Evolutionary conservation across 163 green algal species (phyloP), one percentile per base, ranked within the genome.

Genomic region (Scenedesmus sp.): DNA sequence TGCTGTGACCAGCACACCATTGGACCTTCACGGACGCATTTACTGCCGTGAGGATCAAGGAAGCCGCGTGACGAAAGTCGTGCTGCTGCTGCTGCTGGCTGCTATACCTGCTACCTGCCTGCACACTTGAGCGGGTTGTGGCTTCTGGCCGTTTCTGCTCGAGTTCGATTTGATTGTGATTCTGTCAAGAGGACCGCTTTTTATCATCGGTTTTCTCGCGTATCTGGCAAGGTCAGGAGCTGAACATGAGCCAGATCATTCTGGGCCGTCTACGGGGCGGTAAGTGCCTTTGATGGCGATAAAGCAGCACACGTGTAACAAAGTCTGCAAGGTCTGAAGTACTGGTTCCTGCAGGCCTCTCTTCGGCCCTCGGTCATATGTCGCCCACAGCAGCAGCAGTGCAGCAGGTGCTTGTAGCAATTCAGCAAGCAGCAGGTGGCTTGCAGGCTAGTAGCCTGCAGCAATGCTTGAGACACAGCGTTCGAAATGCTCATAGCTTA

Each of bases 311-410:
- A 52, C 2, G 3, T n/a, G 3, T 15, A 13, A 15, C 23, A 52
- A 16, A 15, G 0, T 15, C 20, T 13, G 5, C 4, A 2, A 8
- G 13, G 46, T 5, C 20, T 79, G 6, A 79, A 4, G 23, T 6
- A 1, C 4, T 15, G 23, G 23, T 52, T 4, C 70, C 23, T 79
- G 70, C 70, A 79, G 70, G 70, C 52, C 23, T 79, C 10, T 23
- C 52, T 79, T 23, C 70, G 52, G 20, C 70, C 23, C 70, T 79
- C 5, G 23, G 23, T 52, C 52, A 23, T 23, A 52, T 23, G 52
- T 79, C 70, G 70, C 70, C 70, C 23, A 23, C 70, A 79, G 70
- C 70, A 79, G 23, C 23, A 79, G 70, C 54, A 87, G 82, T 70
- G 82, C 82, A 87, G 52, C 82, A 87, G 18, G 82, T 60, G 20